Evolutionary conservation across 2,329 filamentous ascomycete genomes (phyloP).

Genomic region (Monosporascus sp.): DNA sequence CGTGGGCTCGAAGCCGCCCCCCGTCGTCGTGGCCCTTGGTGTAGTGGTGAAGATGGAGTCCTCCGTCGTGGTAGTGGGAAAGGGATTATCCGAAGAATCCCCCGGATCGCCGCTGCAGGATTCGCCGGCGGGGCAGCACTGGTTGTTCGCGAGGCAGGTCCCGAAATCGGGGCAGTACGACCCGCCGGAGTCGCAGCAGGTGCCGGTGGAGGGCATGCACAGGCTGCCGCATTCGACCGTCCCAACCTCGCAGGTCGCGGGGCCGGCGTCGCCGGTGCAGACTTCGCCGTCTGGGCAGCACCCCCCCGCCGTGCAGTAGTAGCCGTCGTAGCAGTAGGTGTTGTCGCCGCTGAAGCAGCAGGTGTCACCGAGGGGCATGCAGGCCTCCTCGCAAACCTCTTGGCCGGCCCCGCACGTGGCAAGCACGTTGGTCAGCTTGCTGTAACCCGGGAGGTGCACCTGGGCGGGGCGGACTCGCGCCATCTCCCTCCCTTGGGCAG

Average conservation of each 20-base stretch:
- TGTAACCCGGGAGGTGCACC: conserved; percentile 8
- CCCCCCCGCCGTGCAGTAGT: conserved; percentile 15
- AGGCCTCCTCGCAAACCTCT: conserved; percentile 15
- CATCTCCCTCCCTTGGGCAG: conserved; percentile 6
- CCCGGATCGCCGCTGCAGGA: conserved; percentile 6
- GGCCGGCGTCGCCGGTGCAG: conserved; percentile 7
- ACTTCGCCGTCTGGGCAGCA: conserved; percentile 19
- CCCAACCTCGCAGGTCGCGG: conserved; percentile 9
- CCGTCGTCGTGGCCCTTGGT: neutral
- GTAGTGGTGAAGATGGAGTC: neutral
- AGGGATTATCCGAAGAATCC: too few species aligned
- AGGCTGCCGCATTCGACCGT: conserved; percentile 12
- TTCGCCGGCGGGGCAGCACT: conserved; percentile 12
- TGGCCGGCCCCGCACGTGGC: conserved; percentile 12
- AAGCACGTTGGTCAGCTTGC: conserved; percentile 10
- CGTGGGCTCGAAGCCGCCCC: conserved; percentile 7
- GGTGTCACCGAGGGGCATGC: conserved; percentile 10
- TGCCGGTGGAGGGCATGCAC: conserved; percentile 19
- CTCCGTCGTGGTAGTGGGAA: too few species aligned
- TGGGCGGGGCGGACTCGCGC: conserved; percentile 6
- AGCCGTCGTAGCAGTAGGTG: conserved; percentile 16
- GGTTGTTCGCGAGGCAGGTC: conserved; percentile 14
- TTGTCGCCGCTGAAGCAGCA: conserved; percentile 21
- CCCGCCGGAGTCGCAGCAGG: conserved; percentile 14
- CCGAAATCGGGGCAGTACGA: conserved; percentile 20